Percentiles rank a stretch among this genome's conserved stretches.
Evolutionary conservation across 140 eudicot species (phyloP).

Genomic region (Bidens hawaiensis): DNA sequence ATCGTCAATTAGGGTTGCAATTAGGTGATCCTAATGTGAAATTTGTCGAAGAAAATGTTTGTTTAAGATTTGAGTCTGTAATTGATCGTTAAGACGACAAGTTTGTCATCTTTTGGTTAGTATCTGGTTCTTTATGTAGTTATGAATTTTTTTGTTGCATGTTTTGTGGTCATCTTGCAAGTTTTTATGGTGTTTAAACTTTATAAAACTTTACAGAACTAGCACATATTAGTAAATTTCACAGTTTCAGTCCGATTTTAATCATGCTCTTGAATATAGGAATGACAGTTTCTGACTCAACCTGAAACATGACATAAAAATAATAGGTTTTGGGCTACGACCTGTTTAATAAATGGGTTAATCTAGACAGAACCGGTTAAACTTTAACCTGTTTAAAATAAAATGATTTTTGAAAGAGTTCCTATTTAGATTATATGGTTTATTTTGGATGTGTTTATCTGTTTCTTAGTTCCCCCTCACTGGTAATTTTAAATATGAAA

Average conservation of each 20-base stretch:
- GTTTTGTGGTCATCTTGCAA: slow-evolving; percentile 2
- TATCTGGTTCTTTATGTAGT: slow-evolving; percentile 13
- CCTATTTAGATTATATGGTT: too few relatives aligned
- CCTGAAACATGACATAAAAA: neutral
- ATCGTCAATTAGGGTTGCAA: slow-evolving; percentile 31
- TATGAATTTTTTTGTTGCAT: slow-evolving; percentile 11
- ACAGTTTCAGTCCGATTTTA: neutral
- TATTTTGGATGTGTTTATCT: too few relatives aligned
- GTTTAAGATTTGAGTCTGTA: slow-evolving; percentile 13
- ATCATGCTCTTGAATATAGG: too few relatives aligned
- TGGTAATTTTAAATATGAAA: too few relatives aligned
- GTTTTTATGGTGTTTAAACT: neutral
- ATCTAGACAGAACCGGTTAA: too few relatives aligned
- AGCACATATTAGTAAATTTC: neutral
- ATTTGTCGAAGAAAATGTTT: slow-evolving; percentile 11
- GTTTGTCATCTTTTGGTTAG: slow-evolving; percentile 14
- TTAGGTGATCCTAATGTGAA: neutral
- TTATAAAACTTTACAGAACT: neutral
- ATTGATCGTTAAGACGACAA: neutral
- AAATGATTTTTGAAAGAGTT: too few relatives aligned
- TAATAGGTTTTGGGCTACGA: too few relatives aligned
- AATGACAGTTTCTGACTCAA: too few relatives aligned
- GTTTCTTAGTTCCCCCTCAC: too few relatives aligned
- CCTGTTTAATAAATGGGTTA: too few relatives aligned
- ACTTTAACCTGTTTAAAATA: too few relatives aligned